A percentile compares a stretch with the other conserved stretches of the same genome.
Evolutionary conservation across 306 rosid species (phyloP).

Genomic region (Ziziphus jujuba): DNA sequence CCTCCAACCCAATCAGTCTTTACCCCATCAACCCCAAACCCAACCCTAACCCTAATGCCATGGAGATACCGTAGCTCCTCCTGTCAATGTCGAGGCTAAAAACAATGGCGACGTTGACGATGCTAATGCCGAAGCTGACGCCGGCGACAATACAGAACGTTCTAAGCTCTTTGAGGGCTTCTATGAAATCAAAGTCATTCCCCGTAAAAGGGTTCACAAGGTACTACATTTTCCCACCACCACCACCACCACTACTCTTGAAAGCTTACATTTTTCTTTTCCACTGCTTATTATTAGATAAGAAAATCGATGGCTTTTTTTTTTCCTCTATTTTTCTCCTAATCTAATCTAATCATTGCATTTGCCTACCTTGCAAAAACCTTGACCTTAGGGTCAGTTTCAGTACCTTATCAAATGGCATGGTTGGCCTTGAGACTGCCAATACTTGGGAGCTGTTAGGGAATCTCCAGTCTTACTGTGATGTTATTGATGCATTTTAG

Average conservation of each 20-base stretch:
- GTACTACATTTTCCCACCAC: conserved; percentile 28
- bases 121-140: no score
- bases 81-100: conserved; percentile 7
- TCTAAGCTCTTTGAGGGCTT: conserved; percentile 65
- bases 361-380: conserved; percentile 3
- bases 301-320: no score
- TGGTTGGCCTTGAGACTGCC: conserved; percentile 90
- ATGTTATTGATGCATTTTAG: conserved; percentile 77
- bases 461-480: conserved; percentile 82
- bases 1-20: conserved; percentile 25
- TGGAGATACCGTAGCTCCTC: no score
- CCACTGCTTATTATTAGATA: no score
- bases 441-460: conserved; percentile 95
- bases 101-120: conserved; percentile 40
- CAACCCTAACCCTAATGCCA: not conserved
- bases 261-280: not conserved
- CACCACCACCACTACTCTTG: not conserved
- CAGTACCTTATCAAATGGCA: conserved; percentile 96
- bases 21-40: conserved; percentile 3
- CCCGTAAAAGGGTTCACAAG: conserved; percentile 81
- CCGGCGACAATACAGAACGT: conserved; percentile 25
- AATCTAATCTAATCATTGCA: conserved; percentile 29
- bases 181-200: conserved; percentile 80
- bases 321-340: conserved; percentile 1
- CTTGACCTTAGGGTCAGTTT: conserved; percentile 58